Percentiles rank a stretch among this genome's conserved stretches.
Conservation (phyloP, 306 rosid species). For the Castanopsis chinensis region DNA sequence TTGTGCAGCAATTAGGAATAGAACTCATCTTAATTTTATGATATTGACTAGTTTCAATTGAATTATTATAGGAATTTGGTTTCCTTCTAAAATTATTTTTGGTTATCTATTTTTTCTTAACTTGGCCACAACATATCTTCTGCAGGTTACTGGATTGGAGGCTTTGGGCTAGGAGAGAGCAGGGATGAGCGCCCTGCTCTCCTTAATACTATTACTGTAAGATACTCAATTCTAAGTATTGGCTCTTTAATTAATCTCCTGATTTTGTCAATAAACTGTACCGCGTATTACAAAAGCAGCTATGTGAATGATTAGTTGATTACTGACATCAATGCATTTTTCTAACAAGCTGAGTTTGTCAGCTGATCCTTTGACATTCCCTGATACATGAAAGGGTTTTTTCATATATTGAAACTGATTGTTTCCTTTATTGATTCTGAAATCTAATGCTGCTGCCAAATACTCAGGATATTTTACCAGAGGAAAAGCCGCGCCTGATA, state of each 20-base stretch:
- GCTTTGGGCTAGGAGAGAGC: constrained; percentile 93
- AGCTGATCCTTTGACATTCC: background rate
- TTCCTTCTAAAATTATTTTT: background rate
- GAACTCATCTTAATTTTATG: background rate
- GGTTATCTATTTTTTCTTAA: constrained; percentile 2
- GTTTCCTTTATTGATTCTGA: background rate
- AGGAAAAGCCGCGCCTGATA: constrained; percentile 79
- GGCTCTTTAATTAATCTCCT: constrained; percentile 4
- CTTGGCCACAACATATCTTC: constrained; percentile 19
- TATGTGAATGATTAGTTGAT: background rate
- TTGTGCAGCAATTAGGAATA: background rate
- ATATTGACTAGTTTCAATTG: too few relatives aligned
- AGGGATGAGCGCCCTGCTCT: constrained; percentile 79
- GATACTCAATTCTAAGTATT: constrained; percentile 15
- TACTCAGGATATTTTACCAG: constrained; percentile 71
- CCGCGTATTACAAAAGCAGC: background rate
- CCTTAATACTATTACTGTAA: constrained; percentile 62
- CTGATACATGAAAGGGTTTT: background rate
- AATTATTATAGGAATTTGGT: background rate
- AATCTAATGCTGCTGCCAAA: constrained; percentile 17
- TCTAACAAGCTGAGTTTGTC: background rate
- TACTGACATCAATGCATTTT: background rate
- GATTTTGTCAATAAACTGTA: background rate
- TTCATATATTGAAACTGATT: background rate
- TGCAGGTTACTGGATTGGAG: constrained; percentile 91